phyloP scores from a whole-genome alignment of 192 early-diverging fungal genomes.

The Coemansia sp. region DNA sequence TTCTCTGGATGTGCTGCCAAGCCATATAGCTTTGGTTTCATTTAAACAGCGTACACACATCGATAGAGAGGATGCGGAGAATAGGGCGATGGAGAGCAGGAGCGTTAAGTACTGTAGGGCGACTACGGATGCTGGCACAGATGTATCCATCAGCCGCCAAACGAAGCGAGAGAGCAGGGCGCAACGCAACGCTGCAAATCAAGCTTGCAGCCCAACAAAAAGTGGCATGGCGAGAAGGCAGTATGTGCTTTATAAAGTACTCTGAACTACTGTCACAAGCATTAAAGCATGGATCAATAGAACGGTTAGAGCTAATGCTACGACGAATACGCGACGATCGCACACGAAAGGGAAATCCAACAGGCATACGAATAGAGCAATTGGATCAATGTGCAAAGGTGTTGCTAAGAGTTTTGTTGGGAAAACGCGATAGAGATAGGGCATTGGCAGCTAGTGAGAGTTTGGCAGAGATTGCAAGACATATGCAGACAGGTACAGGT shows the following conservation, averaged over 20 bases:
- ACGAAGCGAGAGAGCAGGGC: neutral
- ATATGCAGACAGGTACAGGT: neutral
- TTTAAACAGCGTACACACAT: neutral
- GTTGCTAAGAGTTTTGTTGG: constrained; percentile 3
- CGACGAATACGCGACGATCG: constrained; percentile 22
- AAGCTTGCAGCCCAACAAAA: neutral
- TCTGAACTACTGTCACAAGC: constrained; percentile 18
- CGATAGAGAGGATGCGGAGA: neutral
- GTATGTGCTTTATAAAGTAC: constrained; percentile 2
- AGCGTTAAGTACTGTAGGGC: neutral
- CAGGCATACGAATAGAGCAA: constrained; percentile 5
- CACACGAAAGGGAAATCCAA: constrained; percentile 9
- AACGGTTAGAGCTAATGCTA: constrained; percentile 13
- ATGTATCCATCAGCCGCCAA: neutral
- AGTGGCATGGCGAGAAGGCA: neutral
- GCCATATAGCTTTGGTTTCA: neutral
- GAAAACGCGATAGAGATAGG: neutral
- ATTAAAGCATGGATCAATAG: neutral
- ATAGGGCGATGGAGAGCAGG: neutral
- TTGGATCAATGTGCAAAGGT: constrained; percentile 15
- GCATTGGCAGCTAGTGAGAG: neutral
- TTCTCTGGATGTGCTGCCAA: neutral
- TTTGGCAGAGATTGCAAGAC: constrained; percentile 26
- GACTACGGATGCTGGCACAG: neutral
- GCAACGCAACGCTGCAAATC: neutral